Conservation (phyloP, 768 basidiomycete genomes). For the Amanita rubescens region DNA sequence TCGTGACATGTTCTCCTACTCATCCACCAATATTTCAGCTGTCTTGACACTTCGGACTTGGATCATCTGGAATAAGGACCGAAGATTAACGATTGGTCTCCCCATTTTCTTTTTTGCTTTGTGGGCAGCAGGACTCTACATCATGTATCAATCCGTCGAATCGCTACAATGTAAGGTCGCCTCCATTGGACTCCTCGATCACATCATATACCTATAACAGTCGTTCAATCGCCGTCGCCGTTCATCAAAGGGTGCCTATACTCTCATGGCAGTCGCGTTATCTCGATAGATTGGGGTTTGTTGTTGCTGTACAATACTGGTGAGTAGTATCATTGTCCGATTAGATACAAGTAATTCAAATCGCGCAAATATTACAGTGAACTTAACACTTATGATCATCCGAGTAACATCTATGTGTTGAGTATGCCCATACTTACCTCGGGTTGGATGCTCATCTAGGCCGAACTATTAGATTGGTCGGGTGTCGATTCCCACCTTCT, state of each 20-base stretch:
- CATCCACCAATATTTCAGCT: too few relatives aligned
- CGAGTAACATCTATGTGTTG: neutral
- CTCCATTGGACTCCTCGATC: too few relatives aligned
- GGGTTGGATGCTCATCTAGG: too few relatives aligned
- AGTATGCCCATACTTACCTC: too few relatives aligned
- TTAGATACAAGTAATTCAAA: neutral
- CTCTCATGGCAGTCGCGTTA: neutral
- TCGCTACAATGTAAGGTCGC: neutral
- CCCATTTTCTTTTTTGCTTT: neutral
- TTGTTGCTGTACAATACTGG: neutral
- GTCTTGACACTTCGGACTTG: neutral
- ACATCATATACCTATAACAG: too few relatives aligned
- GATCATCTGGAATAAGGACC: neutral
- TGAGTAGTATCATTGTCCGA: neutral
- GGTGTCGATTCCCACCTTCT: neutral
- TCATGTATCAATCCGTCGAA: neutral
- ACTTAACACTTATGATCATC: too few relatives aligned
- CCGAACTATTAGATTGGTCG: constrained; percentile 1
- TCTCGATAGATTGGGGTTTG: neutral
- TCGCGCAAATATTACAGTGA: too few relatives aligned
- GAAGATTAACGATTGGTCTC: neutral
- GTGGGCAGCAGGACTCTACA: neutral
- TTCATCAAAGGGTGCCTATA: too few relatives aligned
- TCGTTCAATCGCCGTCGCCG: too few relatives aligned
- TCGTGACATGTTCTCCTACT: neutral